Conservation (phyloP, 2,329 filamentous ascomycete genomes). For the Lasiodiplodia gonubiensis region DNA sequence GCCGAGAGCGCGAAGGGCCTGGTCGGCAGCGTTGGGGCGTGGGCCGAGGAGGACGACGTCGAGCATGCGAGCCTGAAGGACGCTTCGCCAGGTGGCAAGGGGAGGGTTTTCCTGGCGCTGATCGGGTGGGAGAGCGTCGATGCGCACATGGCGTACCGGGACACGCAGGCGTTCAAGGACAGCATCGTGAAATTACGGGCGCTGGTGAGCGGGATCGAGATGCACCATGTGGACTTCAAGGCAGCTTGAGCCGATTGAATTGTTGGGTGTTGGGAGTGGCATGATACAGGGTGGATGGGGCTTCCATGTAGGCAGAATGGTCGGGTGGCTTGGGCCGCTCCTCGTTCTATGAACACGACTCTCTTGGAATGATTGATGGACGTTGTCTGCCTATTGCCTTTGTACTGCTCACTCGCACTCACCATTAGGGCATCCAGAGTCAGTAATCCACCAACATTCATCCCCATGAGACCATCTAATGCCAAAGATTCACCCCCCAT, state of each 20-base stretch:
- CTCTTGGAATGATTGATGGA: not conserved
- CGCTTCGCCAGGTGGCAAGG: constrained; percentile 36
- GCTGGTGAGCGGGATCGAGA: constrained; percentile 49
- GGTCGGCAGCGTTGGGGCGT: constrained; percentile 39
- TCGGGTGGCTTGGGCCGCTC: not conserved
- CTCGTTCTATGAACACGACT: not conserved
- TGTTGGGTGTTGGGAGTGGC: no score
- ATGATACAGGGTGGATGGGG: no score
- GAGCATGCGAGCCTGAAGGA: constrained; percentile 30
- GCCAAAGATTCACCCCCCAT: not conserved
- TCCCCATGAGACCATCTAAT: not conserved
- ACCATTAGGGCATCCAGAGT: not conserved
- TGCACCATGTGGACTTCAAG: constrained; percentile 44
- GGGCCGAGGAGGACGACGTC: constrained; percentile 40
- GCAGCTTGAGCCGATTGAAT: not conserved
- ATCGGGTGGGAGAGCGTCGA: constrained; percentile 61
- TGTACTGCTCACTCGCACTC: not conserved
- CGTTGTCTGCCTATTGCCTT: not conserved
- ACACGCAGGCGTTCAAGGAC: constrained; percentile 53
- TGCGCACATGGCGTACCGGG: constrained; percentile 54
- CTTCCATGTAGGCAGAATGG: no score
- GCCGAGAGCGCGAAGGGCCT: constrained; percentile 40
- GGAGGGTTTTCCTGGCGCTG: constrained; percentile 50
- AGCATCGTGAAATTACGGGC: constrained; percentile 51
- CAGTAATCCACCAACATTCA: not conserved